A percentile compares a stretch with the other conserved stretches of the same genome.
Evolutionary conservation across 805 yeast genomes (phyloP).

Genomic region (Candida adriatica): DNA sequence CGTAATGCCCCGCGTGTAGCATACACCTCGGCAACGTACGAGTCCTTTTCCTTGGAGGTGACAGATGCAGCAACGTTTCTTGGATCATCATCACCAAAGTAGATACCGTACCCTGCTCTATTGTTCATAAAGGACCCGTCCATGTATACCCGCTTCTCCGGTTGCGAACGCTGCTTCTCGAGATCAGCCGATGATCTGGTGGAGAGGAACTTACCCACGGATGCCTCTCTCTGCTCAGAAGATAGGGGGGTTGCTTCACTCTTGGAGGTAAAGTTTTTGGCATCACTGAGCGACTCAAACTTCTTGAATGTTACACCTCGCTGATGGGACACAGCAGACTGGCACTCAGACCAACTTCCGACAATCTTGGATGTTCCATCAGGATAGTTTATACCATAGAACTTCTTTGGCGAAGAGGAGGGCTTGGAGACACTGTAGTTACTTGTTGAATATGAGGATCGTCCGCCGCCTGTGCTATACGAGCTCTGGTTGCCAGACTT

Average conservation of each 20-base stretch:
- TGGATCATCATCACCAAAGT: constrained; percentile 47
- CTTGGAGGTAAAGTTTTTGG: constrained; percentile 8
- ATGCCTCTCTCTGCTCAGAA: constrained; percentile 1
- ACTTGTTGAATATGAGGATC: no score
- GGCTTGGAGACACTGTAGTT: not conserved
- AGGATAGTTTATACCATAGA: constrained; percentile 29
- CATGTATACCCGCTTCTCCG: constrained; percentile 39
- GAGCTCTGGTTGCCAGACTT: no score
- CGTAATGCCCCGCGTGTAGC: constrained; percentile 58
- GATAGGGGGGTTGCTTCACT: constrained; percentile 1
- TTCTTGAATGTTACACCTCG: constrained; percentile 38
- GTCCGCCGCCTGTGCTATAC: no score
- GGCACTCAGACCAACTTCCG: constrained; percentile 28
- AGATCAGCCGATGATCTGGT: constrained; percentile 2
- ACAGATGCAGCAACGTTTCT: constrained; percentile 53
- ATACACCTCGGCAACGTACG: constrained; percentile 72
- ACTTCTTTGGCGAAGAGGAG: constrained; percentile 5
- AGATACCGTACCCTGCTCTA: constrained; percentile 72
- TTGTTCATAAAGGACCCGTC: constrained; percentile 74
- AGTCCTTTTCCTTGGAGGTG: constrained; percentile 46
- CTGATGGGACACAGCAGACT: constrained; percentile 22
- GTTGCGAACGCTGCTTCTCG: constrained; percentile 5
- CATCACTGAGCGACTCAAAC: constrained; percentile 24
- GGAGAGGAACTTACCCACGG: constrained; percentile 2
- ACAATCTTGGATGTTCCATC: constrained; percentile 23